Percentiles rank a stretch among this genome's conserved stretches.
Conservation (phyloP, 306 rosid species). For the Trifolium repens region DNA sequence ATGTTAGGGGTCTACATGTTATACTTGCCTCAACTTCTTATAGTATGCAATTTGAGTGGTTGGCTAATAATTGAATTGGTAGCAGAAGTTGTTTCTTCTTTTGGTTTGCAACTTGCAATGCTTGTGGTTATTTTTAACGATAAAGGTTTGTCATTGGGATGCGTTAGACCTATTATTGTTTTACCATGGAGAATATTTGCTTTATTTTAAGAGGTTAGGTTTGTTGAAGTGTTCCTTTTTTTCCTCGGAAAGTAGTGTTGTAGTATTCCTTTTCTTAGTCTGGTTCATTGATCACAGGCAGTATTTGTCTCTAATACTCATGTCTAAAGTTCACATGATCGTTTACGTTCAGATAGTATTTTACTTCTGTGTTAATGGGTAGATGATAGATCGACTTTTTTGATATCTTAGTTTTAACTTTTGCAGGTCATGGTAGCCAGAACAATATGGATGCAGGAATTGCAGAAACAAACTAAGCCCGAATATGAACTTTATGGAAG, state of each 20-base stretch:
- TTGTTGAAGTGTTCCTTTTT: not conserved
- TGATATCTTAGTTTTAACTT: constrained; percentile 36
- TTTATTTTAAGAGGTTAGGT: constrained; percentile 8
- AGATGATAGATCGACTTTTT: constrained; percentile 30
- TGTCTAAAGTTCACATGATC: not conserved
- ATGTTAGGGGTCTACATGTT: not conserved
- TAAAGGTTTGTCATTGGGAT: not conserved
- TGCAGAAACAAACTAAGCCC: constrained; percentile 68
- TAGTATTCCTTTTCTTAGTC: constrained; percentile 2
- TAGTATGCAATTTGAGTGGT: constrained; percentile 22
- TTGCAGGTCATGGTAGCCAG: constrained; percentile 84
- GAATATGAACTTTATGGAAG: constrained; percentile 60
- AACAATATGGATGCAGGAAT: constrained; percentile 94
- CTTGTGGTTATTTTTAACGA: constrained; percentile 1
- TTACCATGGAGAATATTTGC: constrained; percentile 12
- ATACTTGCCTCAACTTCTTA: not conserved
- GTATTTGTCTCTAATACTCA: constrained; percentile 13
- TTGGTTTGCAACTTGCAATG: not conserved
- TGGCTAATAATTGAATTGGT: constrained; percentile 17
- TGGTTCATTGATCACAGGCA: constrained; percentile 25
- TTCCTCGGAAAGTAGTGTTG: not conserved
- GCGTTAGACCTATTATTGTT: constrained; percentile 16
- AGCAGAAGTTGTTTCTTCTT: constrained; percentile 9
- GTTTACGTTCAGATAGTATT: constrained; percentile 19
- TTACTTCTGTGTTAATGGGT: constrained; percentile 14